phyloP scores from a whole-genome alignment of 192 early-diverging fungal genomes.

The Funneliformis geosporum region DNA sequence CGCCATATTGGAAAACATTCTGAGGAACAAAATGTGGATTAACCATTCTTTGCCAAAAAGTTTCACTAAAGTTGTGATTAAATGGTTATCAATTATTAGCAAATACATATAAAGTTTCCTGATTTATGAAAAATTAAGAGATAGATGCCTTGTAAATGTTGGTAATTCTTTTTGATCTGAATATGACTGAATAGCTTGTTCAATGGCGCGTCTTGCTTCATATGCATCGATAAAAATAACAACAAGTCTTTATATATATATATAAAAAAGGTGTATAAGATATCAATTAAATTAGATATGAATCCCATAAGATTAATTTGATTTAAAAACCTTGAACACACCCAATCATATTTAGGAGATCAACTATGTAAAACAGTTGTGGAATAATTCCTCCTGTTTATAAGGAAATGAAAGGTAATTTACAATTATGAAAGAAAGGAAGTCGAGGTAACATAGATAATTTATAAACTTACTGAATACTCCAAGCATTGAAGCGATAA shows the following conservation, averaged over 20 bases:
- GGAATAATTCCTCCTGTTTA: background rate
- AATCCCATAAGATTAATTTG: background rate
- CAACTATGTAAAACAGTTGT: conserved; percentile 15
- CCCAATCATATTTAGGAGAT: conserved; percentile 22
- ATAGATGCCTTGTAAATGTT: conserved; percentile 9
- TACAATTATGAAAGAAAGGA: background rate
- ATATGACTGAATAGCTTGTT: conserved; percentile 9
- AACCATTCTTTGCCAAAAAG: conserved; percentile 20
- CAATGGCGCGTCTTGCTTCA: conserved; percentile 16
- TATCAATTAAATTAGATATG: background rate
- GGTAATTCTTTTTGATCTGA: conserved; percentile 25
- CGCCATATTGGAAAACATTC: conserved; percentile 6
- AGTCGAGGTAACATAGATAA: background rate
- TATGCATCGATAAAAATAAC: conserved; percentile 17
- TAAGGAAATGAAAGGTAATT: background rate
- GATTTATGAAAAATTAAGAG: background rate
- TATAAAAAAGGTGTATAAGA: background rate
- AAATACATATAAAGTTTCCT: background rate
- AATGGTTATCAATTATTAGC: background rate
- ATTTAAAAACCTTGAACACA: background rate
- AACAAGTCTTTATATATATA: conserved; percentile 1
- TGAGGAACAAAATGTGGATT: conserved; percentile 18
- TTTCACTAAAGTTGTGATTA: background rate
- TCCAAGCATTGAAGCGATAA: background rate
- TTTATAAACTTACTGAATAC: conserved; percentile 16